Conservation (phyloP, 805 yeast genomes). For the Yarrowia sp. region DNA sequence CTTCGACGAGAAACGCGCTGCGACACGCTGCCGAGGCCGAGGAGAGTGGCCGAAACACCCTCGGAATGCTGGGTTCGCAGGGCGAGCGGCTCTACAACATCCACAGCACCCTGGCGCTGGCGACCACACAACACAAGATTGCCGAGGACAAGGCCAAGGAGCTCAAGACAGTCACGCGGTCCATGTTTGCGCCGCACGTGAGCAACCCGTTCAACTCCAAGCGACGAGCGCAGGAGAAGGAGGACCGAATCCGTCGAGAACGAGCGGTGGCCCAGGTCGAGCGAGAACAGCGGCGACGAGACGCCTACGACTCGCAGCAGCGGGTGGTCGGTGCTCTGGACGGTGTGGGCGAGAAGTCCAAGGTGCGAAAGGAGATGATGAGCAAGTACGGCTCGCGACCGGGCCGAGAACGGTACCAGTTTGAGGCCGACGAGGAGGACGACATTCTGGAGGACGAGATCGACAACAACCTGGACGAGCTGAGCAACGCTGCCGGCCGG, state of each 20-base stretch:
- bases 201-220: constrained; percentile 89
- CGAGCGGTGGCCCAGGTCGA: constrained; percentile 67
- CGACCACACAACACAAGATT: constrained; percentile 79
- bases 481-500: constrained; percentile 69
- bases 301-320: constrained; percentile 68
- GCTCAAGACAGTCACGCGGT: constrained; percentile 77
- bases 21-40: constrained; percentile 75
- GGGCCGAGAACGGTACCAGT: constrained; percentile 68
- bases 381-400: constrained; percentile 43
- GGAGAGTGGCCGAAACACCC: constrained; percentile 75
- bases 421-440: constrained; percentile 91
- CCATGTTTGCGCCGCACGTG: constrained; percentile 80
- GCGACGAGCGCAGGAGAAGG: constrained; percentile 74
- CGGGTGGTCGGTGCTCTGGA: constrained; percentile 63
- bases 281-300: constrained; percentile 66
- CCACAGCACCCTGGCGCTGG: constrained; percentile 76
- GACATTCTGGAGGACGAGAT: constrained; percentile 90
- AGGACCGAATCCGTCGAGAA: constrained; percentile 67
- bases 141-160: constrained; percentile 86
- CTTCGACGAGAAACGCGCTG: constrained; percentile 83
- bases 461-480: constrained; percentile 81
- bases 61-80: constrained; percentile 94
- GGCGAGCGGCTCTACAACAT: constrained; percentile 82
- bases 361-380: constrained; percentile 46
- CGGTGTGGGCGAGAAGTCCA: constrained; percentile 49